phyloP scores from a whole-genome alignment of 352 stramenopile genomes.

The Pythium periplocum region DNA sequence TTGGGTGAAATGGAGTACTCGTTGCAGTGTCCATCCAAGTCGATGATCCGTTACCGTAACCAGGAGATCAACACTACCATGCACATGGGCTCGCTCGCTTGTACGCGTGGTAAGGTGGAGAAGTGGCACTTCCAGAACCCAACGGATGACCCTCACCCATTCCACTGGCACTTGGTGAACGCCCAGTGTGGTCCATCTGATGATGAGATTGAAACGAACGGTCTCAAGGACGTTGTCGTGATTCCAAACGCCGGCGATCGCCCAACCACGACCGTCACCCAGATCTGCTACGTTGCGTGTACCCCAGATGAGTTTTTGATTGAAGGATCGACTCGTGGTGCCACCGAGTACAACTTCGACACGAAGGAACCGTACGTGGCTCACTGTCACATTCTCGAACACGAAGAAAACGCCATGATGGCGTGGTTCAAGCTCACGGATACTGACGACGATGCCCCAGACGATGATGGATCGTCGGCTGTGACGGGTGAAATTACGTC shows the following conservation, averaged over 20 bases:
- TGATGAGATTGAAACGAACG: constrained; percentile 62
- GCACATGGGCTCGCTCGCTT: constrained; percentile 41
- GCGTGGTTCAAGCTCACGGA: constrained; percentile 59
- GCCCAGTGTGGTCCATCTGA: constrained; percentile 61
- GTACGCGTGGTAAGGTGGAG: constrained; percentile 68
- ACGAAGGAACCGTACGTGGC: constrained; percentile 67
- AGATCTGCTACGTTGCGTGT: constrained; percentile 73
- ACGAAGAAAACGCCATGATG: constrained; percentile 77
- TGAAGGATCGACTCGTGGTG: constrained; percentile 35
- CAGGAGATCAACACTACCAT: constrained; percentile 49
- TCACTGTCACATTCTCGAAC: constrained; percentile 74
- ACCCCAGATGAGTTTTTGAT: constrained; percentile 65
- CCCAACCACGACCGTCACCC: constrained; percentile 33
- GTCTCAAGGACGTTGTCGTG: constrained; percentile 65
- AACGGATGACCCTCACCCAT: constrained; percentile 66
- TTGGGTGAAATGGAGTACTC: constrained; percentile 51
- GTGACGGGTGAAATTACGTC: constrained; percentile 34
- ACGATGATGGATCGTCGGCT: constrained; percentile 36
- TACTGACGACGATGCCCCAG: constrained; percentile 28
- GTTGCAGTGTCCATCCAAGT: constrained; percentile 30
- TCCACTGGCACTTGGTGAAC: constrained; percentile 77
- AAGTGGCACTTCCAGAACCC: constrained; percentile 80
- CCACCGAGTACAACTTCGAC: constrained; percentile 64
- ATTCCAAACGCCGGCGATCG: constrained; percentile 55
- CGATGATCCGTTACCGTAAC: constrained; percentile 45